Evolutionary conservation across 1,139 yeast species (phyloP), one percentile per base, ranked within the genome.

Genomic region (Zygosaccharomyces pseudobailii): DNA sequence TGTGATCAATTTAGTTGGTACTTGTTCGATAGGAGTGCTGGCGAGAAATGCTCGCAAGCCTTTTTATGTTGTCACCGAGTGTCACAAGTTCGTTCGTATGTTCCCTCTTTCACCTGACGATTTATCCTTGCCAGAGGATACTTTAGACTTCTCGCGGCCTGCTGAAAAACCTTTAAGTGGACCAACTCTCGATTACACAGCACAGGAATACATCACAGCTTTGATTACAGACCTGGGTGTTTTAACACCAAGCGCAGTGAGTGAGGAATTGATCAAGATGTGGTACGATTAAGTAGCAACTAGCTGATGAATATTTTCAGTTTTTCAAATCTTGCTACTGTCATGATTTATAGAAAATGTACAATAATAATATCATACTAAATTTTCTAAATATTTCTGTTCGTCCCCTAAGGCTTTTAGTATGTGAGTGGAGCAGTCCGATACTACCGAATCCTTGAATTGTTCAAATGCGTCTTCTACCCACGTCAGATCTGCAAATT

Each of bases 181-280:
- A 38, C 86, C 86, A 6, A 67, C 71, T 20, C 80, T 89, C 45
- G 99, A 94, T 67, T 92, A 89, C 68, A 94, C 99, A 0, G 96
- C 97, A 9, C 97, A 92, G 65, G 95, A 90, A 59, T 87, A 84
- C 63, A 87, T 94, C 45, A 92, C 98, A 2, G 98, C 97, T 4
- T 76, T 94, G 58, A 88, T 94, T 52, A 92, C 98, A 1, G 99
- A 94, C 67, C 74, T 94, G 57, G 99, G 98, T 17, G 97, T 92
- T 1, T 75, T 94, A 59, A 92, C 98, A 6, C 97, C 99, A 5
- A 84, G 95, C 53, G 98, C 97, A 0, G 98, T 94, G 34, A 85
- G 96, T 28, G 98, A 94, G 68, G 99, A 94, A 69, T 78, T 94
- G 68, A 92, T 94, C 65, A 92, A 92, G 70, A 88, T 94, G 78